Evolutionary conservation across 2,329 filamentous ascomycete genomes (phyloP).

Genomic region (Microsporum ferrugineum): DNA sequence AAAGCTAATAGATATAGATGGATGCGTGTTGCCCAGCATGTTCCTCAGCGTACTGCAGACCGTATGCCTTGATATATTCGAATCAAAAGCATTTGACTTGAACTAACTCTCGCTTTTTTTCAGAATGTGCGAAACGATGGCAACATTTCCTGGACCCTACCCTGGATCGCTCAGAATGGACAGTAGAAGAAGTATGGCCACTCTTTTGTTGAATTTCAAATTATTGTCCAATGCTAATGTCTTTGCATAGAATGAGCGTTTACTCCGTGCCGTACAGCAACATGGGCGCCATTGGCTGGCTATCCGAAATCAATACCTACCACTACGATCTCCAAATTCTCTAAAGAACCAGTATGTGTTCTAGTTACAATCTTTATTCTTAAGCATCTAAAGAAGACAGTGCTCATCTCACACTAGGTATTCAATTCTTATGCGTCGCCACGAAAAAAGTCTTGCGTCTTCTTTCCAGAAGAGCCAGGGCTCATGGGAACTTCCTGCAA

Average conservation of each 20-base stretch:
- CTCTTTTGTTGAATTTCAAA: neutral
- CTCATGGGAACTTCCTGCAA: neutral
- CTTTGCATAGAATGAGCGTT: neutral
- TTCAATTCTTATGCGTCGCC: neutral
- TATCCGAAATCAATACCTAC: constrained; percentile 2
- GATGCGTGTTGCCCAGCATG: constrained; percentile 2
- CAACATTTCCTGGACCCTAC: constrained; percentile 2
- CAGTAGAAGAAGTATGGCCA: neutral
- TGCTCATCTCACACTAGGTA: neutral
- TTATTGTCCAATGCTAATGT: neutral
- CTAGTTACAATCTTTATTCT: neutral
- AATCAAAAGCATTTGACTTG: neutral
- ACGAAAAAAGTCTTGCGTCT: neutral
- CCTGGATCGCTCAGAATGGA: constrained; percentile 4
- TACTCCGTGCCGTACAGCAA: neutral
- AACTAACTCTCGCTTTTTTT: neutral
- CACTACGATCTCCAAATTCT: constrained; percentile 2
- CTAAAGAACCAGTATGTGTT: constrained; percentile 3
- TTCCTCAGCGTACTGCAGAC: constrained; percentile 2
- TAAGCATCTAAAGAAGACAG: neutral
- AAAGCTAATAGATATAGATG: neutral
- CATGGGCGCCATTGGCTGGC: neutral
- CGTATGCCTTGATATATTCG: neutral
- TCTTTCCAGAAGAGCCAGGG: neutral
- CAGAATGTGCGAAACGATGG: constrained; percentile 7